Evolutionary conservation across 2,329 filamentous ascomycete genomes (phyloP).

Genomic region (Aspergillus intermedius): DNA sequence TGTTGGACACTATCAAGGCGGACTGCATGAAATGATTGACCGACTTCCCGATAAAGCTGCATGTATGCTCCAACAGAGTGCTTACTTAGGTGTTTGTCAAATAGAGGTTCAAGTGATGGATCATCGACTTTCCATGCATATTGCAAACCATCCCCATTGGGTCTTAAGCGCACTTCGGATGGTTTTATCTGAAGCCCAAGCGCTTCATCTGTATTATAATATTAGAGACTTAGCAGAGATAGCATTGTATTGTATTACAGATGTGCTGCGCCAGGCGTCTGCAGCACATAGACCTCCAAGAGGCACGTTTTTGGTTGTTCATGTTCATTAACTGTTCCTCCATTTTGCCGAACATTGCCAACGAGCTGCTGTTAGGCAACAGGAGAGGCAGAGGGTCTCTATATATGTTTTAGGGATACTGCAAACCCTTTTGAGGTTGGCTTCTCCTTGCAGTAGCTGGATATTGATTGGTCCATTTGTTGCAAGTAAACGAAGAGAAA

Average conservation of each 20-base stretch:
- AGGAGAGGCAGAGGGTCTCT: too few relatives aligned
- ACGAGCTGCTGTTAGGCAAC: too few relatives aligned
- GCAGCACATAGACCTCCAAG: not conserved
- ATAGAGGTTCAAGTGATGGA: constrained; percentile 3
- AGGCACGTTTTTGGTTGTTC: not conserved
- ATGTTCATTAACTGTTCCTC: constrained; percentile 3
- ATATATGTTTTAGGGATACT: not conserved
- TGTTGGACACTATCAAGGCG: too few relatives aligned
- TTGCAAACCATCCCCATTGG: constrained; percentile 1
- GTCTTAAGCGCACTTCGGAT: constrained; percentile 7
- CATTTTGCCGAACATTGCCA: not conserved
- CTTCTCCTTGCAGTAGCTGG: constrained; percentile 5
- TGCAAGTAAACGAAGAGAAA: constrained; percentile 14
- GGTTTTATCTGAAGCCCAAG: constrained; percentile 7
- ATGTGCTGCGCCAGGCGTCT: constrained; percentile 3
- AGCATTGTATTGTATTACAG: constrained; percentile 1
- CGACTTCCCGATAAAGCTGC: too few relatives aligned
- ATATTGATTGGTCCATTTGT: constrained; percentile 4
- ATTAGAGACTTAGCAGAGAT: not conserved
- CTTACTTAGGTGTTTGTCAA: constrained; percentile 8
- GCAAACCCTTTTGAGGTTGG: not conserved
- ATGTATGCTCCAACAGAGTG: constrained; percentile 22
- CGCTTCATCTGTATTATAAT: constrained; percentile 3
- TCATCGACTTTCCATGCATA: constrained; percentile 10
- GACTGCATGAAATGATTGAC: too few relatives aligned